Evolutionary conservation across 768 basidiomycete genomes (phyloP).

Genomic region (Tulasnella sp.): DNA sequence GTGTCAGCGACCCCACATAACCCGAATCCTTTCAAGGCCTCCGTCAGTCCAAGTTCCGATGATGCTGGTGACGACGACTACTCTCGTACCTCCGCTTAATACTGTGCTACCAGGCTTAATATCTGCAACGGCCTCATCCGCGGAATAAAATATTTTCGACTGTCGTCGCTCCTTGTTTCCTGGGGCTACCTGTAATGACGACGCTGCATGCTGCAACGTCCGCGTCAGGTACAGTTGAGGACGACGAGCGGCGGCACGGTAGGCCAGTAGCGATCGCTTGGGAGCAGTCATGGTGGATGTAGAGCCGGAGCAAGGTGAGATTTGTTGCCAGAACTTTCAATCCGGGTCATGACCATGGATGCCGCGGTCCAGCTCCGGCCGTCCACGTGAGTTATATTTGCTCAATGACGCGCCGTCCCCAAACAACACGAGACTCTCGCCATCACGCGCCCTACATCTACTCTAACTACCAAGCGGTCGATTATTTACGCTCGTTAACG

Average conservation of each 20-base stretch:
- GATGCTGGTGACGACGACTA: not conserved
- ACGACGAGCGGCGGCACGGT: constrained; percentile 8
- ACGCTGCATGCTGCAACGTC: not conserved
- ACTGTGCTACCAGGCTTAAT: constrained; percentile 76
- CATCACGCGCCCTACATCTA: not conserved
- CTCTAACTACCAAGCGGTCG: not conserved
- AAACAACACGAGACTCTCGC: not conserved
- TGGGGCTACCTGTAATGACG: constrained; percentile 8
- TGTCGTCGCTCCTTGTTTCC: constrained; percentile 26
- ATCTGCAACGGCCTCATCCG: constrained; percentile 77
- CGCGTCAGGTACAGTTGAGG: not conserved
- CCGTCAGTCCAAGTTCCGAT: constrained; percentile 8
- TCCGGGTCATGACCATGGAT: not conserved
- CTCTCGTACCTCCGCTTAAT: constrained; percentile 69
- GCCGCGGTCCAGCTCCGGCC: constrained; percentile 15
- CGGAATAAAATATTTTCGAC: constrained; percentile 70
- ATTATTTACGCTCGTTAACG: constrained; percentile 23
- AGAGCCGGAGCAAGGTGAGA: not conserved
- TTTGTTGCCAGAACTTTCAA: not conserved
- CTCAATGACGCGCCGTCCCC: constrained; percentile 9
- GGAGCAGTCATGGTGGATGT: constrained; percentile 12
- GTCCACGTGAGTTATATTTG: constrained; percentile 19
- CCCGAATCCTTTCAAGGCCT: constrained; percentile 64
- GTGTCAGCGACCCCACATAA: constrained; percentile 88
- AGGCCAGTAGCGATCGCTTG: constrained; percentile 5